Base-by-base conservation (phyloP, 306 rosid species). In the Biancaea sappan region DNA sequence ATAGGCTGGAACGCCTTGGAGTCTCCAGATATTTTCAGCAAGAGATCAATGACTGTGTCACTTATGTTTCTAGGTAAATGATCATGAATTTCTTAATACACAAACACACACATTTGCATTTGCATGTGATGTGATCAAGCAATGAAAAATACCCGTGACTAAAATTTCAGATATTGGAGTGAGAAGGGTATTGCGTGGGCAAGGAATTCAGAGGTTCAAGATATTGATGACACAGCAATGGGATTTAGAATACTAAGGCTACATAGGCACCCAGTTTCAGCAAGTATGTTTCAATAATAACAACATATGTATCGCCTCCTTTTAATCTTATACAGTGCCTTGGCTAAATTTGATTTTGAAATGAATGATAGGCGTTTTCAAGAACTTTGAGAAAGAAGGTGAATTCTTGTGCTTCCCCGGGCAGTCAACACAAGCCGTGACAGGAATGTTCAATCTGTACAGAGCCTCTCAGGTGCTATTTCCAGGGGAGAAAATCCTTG, bases 191-290 rank as follows among this genome's bases (percentile, higher is more conserved):
- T 94, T 48, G 81, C 95, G 41, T 94, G 98, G 97, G 93, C 97
- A n/a, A 80, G 93, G 32, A 84, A 91, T 76, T 85, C 95, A 0
- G 72, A 80, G 14, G 92, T 94, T 75, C 87, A 79, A 18, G 97
- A 94, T 46, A 81, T 94, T 40, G 97, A 94, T 32, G 98, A 91
- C 72, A 91, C 97, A 0, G 89, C 96, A 9, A 94, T 94, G 98
- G 98, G 84, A 73, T 94, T 94, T 41, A 86, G 93, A 77, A 70
- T 86, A 2, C 79, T 90, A 25, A 80, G 98, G 61, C 52, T 90
- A 78, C 87, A 87, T 77, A 95, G 96, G 2, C 78, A 83, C 65
- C 43, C 81, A 15, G 91, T 86, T 66, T 90, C 94, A 50, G 66
- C 96, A 5, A 83, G 97, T 92, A 79, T 46, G 63, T 68, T 68